Conservation (phyloP, 2,329 filamentous ascomycete genomes). For the Colletotrichum lini region DNA sequence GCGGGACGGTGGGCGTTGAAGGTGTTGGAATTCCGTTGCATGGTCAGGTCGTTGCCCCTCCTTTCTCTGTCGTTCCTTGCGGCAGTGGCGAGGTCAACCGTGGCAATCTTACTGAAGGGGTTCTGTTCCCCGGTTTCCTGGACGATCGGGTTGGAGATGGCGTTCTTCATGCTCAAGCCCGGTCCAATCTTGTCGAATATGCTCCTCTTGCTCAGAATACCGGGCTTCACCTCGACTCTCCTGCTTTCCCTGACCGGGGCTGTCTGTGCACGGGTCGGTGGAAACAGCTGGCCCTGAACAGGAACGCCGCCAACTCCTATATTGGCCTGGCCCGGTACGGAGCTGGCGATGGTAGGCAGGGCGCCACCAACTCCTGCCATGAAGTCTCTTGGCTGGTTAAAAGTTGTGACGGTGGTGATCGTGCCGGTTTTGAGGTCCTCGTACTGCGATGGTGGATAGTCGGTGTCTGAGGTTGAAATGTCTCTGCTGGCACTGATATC, state of each 20-base stretch:
- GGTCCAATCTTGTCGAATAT: slow-evolving; percentile 48
- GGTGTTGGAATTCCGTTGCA: slow-evolving; percentile 48
- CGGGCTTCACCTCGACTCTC: slow-evolving; percentile 42
- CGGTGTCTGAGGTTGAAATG: slow-evolving; percentile 59
- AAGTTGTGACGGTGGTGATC: slow-evolving; percentile 54
- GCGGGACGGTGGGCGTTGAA: slow-evolving; percentile 54
- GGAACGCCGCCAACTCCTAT: slow-evolving; percentile 56
- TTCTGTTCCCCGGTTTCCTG: slow-evolving; percentile 53
- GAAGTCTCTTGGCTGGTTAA: slow-evolving; percentile 51
- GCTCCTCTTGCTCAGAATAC: slow-evolving; percentile 47
- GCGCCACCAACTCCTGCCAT: slow-evolving; percentile 45
- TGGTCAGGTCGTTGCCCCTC: slow-evolving; percentile 50
- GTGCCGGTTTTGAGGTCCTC: slow-evolving; percentile 64
- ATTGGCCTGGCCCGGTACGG: slow-evolving; percentile 53
- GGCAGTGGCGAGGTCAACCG: slow-evolving; percentile 65
- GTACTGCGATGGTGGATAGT: slow-evolving; percentile 62
- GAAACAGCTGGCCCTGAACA: slow-evolving; percentile 59
- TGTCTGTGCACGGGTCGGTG: slow-evolving; percentile 54
- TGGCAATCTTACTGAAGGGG: slow-evolving; percentile 61
- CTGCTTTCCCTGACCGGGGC: slow-evolving; percentile 44
- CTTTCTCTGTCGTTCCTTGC: slow-evolving; percentile 62
- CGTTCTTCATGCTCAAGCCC: slow-evolving; percentile 53
- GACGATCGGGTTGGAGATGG: slow-evolving; percentile 67
- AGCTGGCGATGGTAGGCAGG: slow-evolving; percentile 56
- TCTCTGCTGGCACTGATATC: slow-evolving; percentile 53